Evolutionary conservation across 495 filamentous ascomycete genomes (phyloP).

Genomic region (Penicillium salamii): DNA sequence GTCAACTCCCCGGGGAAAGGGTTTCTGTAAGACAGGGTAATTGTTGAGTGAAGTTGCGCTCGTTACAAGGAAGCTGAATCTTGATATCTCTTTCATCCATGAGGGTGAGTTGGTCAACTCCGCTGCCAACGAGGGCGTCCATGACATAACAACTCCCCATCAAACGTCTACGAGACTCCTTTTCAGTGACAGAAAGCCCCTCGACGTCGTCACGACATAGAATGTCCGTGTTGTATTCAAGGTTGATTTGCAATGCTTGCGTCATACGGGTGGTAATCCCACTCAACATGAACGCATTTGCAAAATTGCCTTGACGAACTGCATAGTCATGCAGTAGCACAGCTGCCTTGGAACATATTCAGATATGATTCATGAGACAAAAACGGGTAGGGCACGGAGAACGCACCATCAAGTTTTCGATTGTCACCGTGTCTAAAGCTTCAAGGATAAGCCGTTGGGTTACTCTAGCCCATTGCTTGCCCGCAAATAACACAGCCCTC

Average conservation of each 20-base stretch:
- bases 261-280: conserved; percentile 36
- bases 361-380: neutral
- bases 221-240: conserved; percentile 35
- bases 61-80: conserved; percentile 36
- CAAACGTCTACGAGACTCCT: conserved; percentile 32
- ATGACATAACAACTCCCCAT: conserved; percentile 42
- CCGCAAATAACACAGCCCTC: conserved; percentile 18
- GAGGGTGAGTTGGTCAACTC: conserved; percentile 32
- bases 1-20: conserved; percentile 17
- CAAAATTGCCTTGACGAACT: conserved; percentile 31
- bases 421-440: conserved; percentile 28
- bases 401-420: conserved; percentile 34
- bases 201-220: conserved; percentile 23
- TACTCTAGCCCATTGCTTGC: conserved; percentile 28
- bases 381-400: neutral
- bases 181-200: conserved; percentile 19
- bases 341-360: conserved; percentile 12
- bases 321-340: conserved; percentile 34
- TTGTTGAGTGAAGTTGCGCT: conserved; percentile 28
- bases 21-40: conserved; percentile 28
- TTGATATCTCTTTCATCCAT: conserved; percentile 35
- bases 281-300: conserved; percentile 37
- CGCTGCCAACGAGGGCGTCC: conserved; percentile 34
- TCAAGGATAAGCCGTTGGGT: conserved; percentile 27
- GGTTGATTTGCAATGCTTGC: conserved; percentile 36